Evolutionary conservation across 2,329 filamentous ascomycete species (phyloP).

Genomic region (Hymenoscyphus infarciens): DNA sequence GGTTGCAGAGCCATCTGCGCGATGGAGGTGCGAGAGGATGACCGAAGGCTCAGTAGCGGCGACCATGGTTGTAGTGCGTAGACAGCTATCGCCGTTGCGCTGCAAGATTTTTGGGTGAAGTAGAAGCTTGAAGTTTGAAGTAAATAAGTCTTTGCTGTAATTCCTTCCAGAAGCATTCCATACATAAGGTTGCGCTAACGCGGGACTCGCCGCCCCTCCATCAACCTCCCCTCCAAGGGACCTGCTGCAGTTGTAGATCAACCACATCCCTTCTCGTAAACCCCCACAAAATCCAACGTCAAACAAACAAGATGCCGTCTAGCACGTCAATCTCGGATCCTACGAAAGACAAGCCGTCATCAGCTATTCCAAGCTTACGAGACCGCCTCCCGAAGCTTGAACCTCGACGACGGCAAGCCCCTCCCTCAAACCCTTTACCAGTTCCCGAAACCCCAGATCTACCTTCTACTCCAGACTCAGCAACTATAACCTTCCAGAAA

Average conservation of each 20-base stretch:
- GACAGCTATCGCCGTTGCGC: neutral
- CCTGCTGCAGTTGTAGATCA: neutral
- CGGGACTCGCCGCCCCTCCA: neutral
- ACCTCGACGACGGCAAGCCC: constrained; percentile 54
- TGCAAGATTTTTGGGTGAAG: neutral
- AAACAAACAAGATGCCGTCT: constrained; percentile 28
- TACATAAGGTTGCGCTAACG: neutral
- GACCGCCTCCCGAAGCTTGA: constrained; percentile 64
- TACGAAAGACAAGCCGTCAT: constrained; percentile 15
- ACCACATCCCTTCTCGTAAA: neutral
- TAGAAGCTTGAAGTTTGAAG: neutral
- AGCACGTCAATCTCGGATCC: constrained; percentile 17
- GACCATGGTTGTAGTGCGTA: constrained; percentile 39
- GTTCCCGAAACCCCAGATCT: constrained; percentile 73
- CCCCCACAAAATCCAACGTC: neutral
- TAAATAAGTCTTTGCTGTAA: constrained; percentile 5
- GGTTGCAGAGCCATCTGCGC: constrained; percentile 75
- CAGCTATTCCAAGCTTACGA: constrained; percentile 47
- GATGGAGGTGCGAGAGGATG: constrained; percentile 56
- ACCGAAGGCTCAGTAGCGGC: constrained; percentile 44
- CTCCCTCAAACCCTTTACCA: constrained; percentile 54
- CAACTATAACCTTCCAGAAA: constrained; percentile 56
- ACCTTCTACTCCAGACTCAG: constrained; percentile 61
- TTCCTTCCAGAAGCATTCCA: constrained; percentile 6
- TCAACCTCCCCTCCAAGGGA: neutral